phyloP scores from a whole-genome alignment of 176 grass and related monocot species.

The Avena atlantica region DNA sequence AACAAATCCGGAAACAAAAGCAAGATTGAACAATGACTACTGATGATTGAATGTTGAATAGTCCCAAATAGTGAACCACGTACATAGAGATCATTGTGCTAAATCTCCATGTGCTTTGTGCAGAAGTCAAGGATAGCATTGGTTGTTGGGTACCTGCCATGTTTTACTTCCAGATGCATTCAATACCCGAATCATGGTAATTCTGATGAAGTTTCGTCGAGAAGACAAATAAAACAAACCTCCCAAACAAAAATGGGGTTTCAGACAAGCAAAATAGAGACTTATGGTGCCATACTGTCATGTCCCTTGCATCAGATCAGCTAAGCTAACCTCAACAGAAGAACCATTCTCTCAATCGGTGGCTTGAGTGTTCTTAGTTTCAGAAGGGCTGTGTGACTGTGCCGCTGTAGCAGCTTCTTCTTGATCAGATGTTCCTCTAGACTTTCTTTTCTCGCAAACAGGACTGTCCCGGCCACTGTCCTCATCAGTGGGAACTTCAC shows the following conservation, averaged over 20 bases:
- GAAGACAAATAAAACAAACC: slow-evolving; percentile 14
- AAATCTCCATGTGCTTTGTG: too few species aligned
- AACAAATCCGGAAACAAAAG: neutral
- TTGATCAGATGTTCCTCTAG: neutral
- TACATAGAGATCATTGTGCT: too few species aligned
- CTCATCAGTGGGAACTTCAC: slow-evolving; percentile 1
- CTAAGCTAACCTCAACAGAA: slow-evolving; percentile 36
- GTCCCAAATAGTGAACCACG: too few species aligned
- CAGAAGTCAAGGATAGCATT: too few species aligned
- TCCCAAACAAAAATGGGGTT: neutral
- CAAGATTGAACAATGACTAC: neutral
- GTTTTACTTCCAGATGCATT: too few species aligned
- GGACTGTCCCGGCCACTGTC: neutral
- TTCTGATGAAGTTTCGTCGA: too few species aligned
- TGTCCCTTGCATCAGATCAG: neutral
- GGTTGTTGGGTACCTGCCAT: too few species aligned
- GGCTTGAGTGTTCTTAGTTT: slow-evolving; percentile 31
- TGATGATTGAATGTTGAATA: neutral
- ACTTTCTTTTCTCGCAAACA: slow-evolving; percentile 31
- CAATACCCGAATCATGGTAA: too few species aligned
- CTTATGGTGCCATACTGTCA: neutral
- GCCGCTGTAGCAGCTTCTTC: neutral
- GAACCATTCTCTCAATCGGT: slow-evolving; percentile 3
- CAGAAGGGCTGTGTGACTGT: slow-evolving; percentile 10
- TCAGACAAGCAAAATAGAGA: neutral